These are phyloP conservation scores for Ophiostoma perfectum DNA, from an alignment of 2,329 filamentous ascomycete species.

Conservation along the genomic window DNA sequence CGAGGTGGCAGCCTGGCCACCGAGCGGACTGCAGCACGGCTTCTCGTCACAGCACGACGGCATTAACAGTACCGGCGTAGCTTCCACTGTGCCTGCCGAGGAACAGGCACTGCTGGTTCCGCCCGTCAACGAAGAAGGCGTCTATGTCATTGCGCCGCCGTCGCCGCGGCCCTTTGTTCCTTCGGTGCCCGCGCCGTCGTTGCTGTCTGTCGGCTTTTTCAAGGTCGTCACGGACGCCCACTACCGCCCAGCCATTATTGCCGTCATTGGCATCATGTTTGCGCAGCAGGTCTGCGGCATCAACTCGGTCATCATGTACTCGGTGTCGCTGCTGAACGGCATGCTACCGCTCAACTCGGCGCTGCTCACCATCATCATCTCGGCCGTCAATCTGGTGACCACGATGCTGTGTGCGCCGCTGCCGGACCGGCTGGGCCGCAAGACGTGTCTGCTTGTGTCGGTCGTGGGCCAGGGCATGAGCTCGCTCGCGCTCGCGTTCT, in stretches of 20 bases:
- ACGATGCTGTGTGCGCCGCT: conserved; percentile 78
- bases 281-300: conserved; percentile 90
- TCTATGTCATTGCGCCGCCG: conserved; percentile 26
- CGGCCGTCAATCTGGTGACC: conserved; percentile 75
- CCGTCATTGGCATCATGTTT: conserved; percentile 85
- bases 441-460: conserved; percentile 74
- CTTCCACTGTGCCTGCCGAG: conserved; percentile 44
- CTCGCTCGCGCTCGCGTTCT: conserved; percentile 70
- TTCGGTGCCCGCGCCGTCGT: conserved; percentile 16
- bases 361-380: conserved; percentile 80
- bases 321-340: conserved; percentile 77
- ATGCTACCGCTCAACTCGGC: conserved; percentile 77
- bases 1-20: conserved; percentile 61
- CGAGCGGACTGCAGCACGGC: conserved; percentile 11
- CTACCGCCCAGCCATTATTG: conserved; percentile 69
- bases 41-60: not conserved
- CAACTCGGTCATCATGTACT: conserved; percentile 98
- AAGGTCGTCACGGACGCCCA: conserved; percentile 61
- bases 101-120: conserved; percentile 61
- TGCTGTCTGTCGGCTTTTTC: conserved; percentile 50
- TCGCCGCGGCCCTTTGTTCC: conserved; percentile 9
- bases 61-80: conserved; percentile 25
- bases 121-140: conserved; percentile 7
- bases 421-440: conserved; percentile 81
- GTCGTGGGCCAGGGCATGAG: conserved; percentile 78